Base-by-base conservation (phyloP, 2,329 filamentous ascomycete species). In the Cladosporium sp. region DNA sequence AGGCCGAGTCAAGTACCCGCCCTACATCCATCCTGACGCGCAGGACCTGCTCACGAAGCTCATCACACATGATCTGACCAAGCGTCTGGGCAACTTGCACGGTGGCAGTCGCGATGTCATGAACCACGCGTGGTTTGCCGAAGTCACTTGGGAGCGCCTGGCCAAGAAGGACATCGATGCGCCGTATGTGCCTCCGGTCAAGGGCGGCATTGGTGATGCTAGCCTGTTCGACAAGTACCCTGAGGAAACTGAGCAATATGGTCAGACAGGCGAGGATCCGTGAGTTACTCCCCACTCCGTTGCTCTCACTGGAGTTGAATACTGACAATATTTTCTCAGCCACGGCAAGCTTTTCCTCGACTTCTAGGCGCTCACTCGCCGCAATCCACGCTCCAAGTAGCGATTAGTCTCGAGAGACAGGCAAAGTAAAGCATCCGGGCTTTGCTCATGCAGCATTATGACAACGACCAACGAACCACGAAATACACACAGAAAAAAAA, bases 221-320 rank as follows among this genome's bases (percentile, higher is more conserved):
- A 97, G 93, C 80, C 91, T 97, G 79, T 99, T 99, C 76, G 95
- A 99, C 80, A 92, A 93, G 78, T 99, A 99, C 78, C 93, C 95
- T 1, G 95, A 99, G 79, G 95, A 99, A 79, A 92, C 91, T 53
- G 95, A 99, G 79, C 88, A 89, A 76, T 99, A 99, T 76, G 95
- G 95, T 46, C 82, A 86, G 71, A 81, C 81, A 63, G 93, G 92
- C 54, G 84, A 89, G 69, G 94, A 98, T 79, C 90, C 92, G 94
- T 97, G 85, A 83, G 94, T 91, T 14, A n/a, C 43, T 13, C 53
- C 7, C 26, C 30, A 49, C 5, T 21, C 3, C n/a, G 6, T n/a
- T 43, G 25, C 28, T 13, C 62, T 25, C 18, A 30, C 18, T 28
- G 16, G 14, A 36, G 13, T n/a, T 21, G 21, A 26, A 23, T 65